Percentiles rank a stretch among this genome's conserved stretches.
These are phyloP conservation scores for Pinus tabuliformis DNA, from an alignment of 75 land plant genomes.

Conservation along the genomic window DNA sequence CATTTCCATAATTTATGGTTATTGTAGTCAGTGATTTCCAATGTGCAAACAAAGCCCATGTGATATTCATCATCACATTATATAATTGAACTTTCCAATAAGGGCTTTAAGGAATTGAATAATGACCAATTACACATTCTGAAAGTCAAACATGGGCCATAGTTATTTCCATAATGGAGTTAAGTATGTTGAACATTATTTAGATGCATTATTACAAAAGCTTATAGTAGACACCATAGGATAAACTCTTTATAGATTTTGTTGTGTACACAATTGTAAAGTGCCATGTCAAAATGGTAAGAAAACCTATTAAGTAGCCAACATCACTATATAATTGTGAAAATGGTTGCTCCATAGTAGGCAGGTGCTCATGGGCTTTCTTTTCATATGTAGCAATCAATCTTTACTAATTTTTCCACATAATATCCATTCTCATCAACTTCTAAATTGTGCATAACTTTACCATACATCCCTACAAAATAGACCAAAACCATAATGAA, in stretches of 20 bases:
- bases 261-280: slow-evolving; percentile 67
- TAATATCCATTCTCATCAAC: no score
- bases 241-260: slow-evolving; percentile 61
- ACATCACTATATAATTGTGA: slow-evolving; percentile 28
- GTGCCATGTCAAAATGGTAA: slow-evolving; percentile 86
- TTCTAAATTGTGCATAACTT: no score
- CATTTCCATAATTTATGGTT: slow-evolving; percentile 62
- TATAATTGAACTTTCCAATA: slow-evolving; percentile 20
- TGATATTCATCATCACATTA: slow-evolving; percentile 60
- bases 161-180: slow-evolving; percentile 67
- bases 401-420: no score
- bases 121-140: slow-evolving; percentile 50
- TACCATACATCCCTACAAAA: no score
- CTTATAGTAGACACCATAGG: slow-evolving; percentile 65
- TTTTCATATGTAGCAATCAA: no score
- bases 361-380: no score
- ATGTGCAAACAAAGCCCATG: slow-evolving; percentile 78
- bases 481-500: no score
- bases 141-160: slow-evolving; percentile 66
- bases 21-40: slow-evolving; percentile 65
- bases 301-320: slow-evolving; percentile 71
- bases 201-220: slow-evolving; percentile 69
- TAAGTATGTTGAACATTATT: slow-evolving; percentile 72
- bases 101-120: slow-evolving; percentile 21
- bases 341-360: no score